Conservation (phyloP, 164 flowering plant species). For the Cinnamomum chago region DNA sequence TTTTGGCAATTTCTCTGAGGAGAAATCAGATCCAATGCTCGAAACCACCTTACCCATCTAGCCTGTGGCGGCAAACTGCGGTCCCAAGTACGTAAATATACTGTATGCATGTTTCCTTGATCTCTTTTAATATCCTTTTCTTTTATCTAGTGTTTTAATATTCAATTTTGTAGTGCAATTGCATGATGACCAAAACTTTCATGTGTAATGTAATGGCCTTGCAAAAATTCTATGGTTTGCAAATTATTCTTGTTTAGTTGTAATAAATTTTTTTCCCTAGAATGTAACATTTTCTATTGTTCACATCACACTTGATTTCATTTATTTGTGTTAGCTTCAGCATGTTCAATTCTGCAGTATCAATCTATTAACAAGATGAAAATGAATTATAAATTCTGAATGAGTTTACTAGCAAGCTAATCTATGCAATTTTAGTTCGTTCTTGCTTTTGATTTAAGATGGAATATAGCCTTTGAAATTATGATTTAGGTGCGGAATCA, state of each 20-base stretch:
- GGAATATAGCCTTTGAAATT: neutral
- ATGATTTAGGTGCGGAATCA: neutral
- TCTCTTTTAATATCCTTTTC: neutral
- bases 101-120: neutral
- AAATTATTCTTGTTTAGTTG: neutral
- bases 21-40: neutral
- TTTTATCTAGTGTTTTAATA: neutral
- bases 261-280: neutral
- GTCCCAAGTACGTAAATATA: neutral
- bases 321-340: too few species aligned
- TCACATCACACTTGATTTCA: neutral
- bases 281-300: neutral
- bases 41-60: neutral
- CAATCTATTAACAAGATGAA: too few species aligned
- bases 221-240: too few species aligned
- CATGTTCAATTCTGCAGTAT: too few species aligned
- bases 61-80: neutral
- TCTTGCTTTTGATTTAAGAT: too few species aligned
- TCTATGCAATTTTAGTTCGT: too few species aligned
- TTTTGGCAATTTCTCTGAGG: neutral
- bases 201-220: neutral
- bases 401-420: too few species aligned
- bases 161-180: neutral
- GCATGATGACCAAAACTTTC: neutral
- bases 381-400: too few species aligned